These are phyloP conservation scores for Suillus lakei DNA, from an alignment of 768 basidiomycete species.

Conservation along the genomic window DNA sequence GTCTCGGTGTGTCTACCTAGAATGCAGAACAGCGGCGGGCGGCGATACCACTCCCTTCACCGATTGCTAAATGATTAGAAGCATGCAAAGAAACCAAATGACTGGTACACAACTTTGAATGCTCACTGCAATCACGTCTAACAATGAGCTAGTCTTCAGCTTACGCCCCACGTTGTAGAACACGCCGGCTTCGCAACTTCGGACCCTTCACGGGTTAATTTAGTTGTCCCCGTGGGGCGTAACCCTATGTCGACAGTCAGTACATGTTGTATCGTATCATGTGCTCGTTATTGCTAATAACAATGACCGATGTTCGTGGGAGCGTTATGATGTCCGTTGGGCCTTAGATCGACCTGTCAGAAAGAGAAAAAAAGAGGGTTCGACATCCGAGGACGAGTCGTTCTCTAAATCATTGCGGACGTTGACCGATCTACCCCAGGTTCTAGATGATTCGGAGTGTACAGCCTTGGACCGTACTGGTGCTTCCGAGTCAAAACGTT, in stretches of 20 bases:
- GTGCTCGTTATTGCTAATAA: neutral
- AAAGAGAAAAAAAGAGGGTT: neutral
- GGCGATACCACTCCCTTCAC: neutral
- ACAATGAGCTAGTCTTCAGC: neutral
- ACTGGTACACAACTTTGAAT: neutral
- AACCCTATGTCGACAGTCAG: neutral
- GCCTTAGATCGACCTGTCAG: neutral
- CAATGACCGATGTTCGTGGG: neutral
- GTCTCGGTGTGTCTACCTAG: neutral
- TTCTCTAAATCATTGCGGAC: neutral
- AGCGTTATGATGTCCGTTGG: neutral
- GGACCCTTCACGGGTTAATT: neutral
- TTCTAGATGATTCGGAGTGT: constrained; percentile 2
- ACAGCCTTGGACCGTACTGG: neutral
- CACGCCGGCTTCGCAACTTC: neutral
- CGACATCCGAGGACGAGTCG: neutral
- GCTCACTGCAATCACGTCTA: neutral
- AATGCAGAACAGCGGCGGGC: neutral
- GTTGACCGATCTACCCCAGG: constrained; percentile 1
- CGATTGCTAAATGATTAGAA: neutral
- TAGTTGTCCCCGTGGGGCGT: constrained; percentile 1
- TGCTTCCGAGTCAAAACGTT: constrained; percentile 1
- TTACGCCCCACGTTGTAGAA: neutral
- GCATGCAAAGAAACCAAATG: neutral
- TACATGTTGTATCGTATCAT: neutral